Evolutionary conservation across 148 eudicot species (phyloP).

Genomic region (Limonium bicolor): DNA sequence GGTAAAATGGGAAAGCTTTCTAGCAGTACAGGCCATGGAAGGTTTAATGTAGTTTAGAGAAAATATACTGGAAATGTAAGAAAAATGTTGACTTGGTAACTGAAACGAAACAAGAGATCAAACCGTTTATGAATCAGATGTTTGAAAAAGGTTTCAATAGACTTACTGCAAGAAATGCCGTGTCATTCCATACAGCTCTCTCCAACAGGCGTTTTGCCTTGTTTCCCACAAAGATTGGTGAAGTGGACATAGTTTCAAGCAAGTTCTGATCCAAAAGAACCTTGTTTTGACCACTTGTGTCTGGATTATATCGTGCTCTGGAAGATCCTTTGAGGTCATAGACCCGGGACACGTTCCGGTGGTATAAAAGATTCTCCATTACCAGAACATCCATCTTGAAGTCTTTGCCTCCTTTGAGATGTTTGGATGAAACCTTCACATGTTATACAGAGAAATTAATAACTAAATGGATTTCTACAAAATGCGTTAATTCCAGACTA

Average conservation of each 20-base stretch:
- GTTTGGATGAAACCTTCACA: constrained; percentile 47
- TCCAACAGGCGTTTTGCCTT: constrained; percentile 76
- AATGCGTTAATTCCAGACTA: too few species aligned
- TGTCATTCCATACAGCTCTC: constrained; percentile 93
- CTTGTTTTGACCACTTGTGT: constrained; percentile 71
- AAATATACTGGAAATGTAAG: background rate
- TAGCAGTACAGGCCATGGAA: background rate
- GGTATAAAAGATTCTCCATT: constrained; percentile 85
- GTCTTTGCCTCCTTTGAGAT: constrained; percentile 86
- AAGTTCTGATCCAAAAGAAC: constrained; percentile 85
- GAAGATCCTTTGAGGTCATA: constrained; percentile 91
- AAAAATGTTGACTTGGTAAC: background rate
- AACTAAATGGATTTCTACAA: too few species aligned
- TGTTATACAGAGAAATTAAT: background rate
- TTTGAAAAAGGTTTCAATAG: background rate
- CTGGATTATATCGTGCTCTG: constrained; percentile 74
- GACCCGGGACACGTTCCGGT: constrained; percentile 55
- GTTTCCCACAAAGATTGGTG: constrained; percentile 86
- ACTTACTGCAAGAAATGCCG: constrained; percentile 92
- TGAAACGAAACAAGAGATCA: background rate
- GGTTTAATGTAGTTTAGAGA: background rate
- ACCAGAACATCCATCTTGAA: constrained; percentile 76
- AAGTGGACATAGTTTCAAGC: constrained; percentile 93
- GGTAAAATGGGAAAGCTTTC: background rate
- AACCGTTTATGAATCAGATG: too few species aligned